Base-by-base conservation (phyloP, 441 rosid species). In the Erysimum pusillum region DNA sequence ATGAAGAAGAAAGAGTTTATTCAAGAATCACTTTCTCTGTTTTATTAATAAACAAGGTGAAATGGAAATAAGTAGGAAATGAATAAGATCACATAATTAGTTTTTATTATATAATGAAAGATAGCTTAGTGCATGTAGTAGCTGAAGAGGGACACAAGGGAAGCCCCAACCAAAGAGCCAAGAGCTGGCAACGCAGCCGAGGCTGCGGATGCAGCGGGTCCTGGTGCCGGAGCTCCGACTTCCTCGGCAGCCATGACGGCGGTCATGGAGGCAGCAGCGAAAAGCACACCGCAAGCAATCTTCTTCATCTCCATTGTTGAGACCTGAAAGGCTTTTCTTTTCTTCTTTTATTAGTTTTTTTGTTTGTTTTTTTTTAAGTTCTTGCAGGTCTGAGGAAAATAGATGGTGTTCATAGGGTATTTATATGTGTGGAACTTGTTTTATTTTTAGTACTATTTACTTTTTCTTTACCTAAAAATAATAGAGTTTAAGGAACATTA, bases 151-250 rank as follows among this genome's bases (percentile, higher is more conserved):
- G 95, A 85, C 60, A 85, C 83, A 61, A 90, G 63, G 32, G 89
- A 85, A 72, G 96, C 93, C 11, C 92, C 94, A 3, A 91, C 76
- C 83, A 89, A 68, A 1, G 94, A 86, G 14, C 91, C 90, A 35
- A 86, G 46, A 51, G 78, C 79, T 5, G 95, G 94, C 70, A 89
- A 38, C 22, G 83, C 75, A 4, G 71, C 81, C 6, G 84, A 22
- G 18, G 85, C 87, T 3, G 79, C 87, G 2, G 63, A 71, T 44
- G 78, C 34, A 6, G 32, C 51, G 6, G 88, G 83, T 48, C 87
- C 79, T 0, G 89, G 85, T 38, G 89, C 86, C 4, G 89, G 86
- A 28, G 89, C 85, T 8, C 81, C 58, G 14, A 28, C 59, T 74
- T 81, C 87, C 4, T 63, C 76, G 9, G 84, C 82, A 49, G 87